Evolutionary conservation across 306 rosid species (phyloP), one percentile per base, ranked within the genome.

Genomic region (Cicer chorassanicum): DNA sequence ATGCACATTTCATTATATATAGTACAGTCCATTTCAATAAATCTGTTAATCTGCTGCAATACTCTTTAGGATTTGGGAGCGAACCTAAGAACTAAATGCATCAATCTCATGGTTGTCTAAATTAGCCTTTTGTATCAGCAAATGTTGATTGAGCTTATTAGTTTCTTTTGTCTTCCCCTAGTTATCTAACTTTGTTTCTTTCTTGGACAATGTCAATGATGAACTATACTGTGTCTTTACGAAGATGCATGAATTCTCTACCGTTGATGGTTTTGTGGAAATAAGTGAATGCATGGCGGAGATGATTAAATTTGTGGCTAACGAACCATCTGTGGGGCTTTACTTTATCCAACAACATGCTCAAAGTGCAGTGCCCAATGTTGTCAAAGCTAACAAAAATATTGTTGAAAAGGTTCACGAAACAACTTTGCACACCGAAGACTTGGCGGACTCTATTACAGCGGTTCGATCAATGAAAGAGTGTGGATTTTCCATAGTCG

Each of bases 301-400:
- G 83, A 94, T 94, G 97, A 87, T 87, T 42, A 94, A 87, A 67
- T 86, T 83, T 11, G 78, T 88, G 50, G 96, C 97, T 34, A 90
- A 94, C 49, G 97, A 94, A 85, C 99, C 97, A 9, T 92, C 97
- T 13, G 86, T 86, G 16, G 99, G 99, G 76, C 93, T 94, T 75
- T 92, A 82, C 90, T 94, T 79, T 68, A 68, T 92, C 79, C 99
- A 94, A 81, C 97, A 94, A 72, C 98, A 94, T 75, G 80, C 89
- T 54, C 92, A 90, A 73, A 91, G 87, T 65, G 90, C 92, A 16
- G 94, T 87, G 57, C 93, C 98, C 34, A 87, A 86, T 70, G 78
- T 90, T 15, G 24, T 86, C 39, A 76, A 77, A 69, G 86, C 78
- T 15, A 85, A 82, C 76, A 87, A 85, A 78, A 69, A 83, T 21